Conservation (phyloP, 192 early-diverging fungal genomes). For the Umbelopsis vinacea region DNA sequence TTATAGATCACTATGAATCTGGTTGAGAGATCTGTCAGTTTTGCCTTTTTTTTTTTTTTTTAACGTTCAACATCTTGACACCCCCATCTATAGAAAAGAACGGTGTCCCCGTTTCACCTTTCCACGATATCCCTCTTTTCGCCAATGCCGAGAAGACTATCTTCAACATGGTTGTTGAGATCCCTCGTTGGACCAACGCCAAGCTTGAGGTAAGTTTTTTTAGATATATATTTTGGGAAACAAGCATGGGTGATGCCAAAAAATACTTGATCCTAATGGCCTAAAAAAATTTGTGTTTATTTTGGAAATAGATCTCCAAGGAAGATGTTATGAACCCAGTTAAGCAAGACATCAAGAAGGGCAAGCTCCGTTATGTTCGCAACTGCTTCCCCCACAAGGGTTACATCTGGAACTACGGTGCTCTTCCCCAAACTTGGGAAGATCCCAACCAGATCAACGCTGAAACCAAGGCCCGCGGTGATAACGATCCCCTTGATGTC, state of each 20-base stretch:
- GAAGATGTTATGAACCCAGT: conserved; percentile 98
- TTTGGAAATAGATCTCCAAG: conserved; percentile 78
- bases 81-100: conserved; percentile 69
- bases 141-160: conserved; percentile 90
- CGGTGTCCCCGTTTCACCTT: conserved; percentile 88
- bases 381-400: conserved; percentile 99
- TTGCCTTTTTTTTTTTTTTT: not conserved
- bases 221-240: conserved; percentile 10
- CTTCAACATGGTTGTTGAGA: conserved; percentile 99
- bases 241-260: not conserved
- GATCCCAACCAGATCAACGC: conserved; percentile 88
- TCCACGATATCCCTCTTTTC: conserved; percentile 98
- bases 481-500: conserved; percentile 98
- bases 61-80: not conserved
- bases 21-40: not conserved
- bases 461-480: conserved; percentile 95
- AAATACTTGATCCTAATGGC: not conserved
- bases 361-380: conserved; percentile 96
- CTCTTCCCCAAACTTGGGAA: conserved; percentile 99
- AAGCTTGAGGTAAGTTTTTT: conserved; percentile 82
- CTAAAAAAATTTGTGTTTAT: not conserved
- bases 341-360: conserved; percentile 99
- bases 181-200: conserved; percentile 98
- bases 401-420: conserved; percentile 99
- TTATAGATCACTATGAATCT: not conserved